Evolutionary conservation across 768 basidiomycete genomes (phyloP).

Genomic region (Albatrellus ellisii): DNA sequence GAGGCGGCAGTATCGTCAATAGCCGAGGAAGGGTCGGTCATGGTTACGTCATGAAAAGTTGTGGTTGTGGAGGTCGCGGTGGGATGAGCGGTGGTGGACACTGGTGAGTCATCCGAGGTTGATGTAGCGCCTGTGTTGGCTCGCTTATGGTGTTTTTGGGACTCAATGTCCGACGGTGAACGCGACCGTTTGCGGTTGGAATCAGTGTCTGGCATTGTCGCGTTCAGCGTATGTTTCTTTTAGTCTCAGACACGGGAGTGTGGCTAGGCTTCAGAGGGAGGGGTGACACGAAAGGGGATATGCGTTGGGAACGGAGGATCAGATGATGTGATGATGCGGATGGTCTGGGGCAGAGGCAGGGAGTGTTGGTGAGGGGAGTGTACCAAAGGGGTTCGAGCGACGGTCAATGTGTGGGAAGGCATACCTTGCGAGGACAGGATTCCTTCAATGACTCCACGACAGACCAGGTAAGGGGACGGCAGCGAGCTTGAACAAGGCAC

Average conservation of each 20-base stretch:
- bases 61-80: slow-evolving; percentile 27
- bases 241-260: slow-evolving; percentile 27
- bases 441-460: neutral
- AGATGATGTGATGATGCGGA: slow-evolving; percentile 12
- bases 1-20: slow-evolving; percentile 36
- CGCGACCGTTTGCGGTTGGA: slow-evolving; percentile 77
- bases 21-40: slow-evolving; percentile 35
- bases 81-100: slow-evolving; percentile 31
- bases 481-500: neutral
- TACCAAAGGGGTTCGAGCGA: slow-evolving; percentile 18
- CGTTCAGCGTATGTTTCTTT: slow-evolving; percentile 19
- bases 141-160: slow-evolving; percentile 72
- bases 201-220: slow-evolving; percentile 81
- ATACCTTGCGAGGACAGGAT: slow-evolving; percentile 8
- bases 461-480: neutral
- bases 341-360: slow-evolving; percentile 13
- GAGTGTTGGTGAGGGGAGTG: slow-evolving; percentile 17
- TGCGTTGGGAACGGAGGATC: slow-evolving; percentile 11
- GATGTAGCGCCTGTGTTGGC: slow-evolving; percentile 65
- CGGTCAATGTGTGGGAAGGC: slow-evolving; percentile 8
- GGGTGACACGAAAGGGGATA: slow-evolving; percentile 17
- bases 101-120: slow-evolving; percentile 24
- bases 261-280: slow-evolving; percentile 17
- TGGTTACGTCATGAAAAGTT: slow-evolving; percentile 41
- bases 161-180: slow-evolving; percentile 70